Evolutionary conservation across 106 monocot species (phyloP).

Genomic region (Cymbidium sinense): DNA sequence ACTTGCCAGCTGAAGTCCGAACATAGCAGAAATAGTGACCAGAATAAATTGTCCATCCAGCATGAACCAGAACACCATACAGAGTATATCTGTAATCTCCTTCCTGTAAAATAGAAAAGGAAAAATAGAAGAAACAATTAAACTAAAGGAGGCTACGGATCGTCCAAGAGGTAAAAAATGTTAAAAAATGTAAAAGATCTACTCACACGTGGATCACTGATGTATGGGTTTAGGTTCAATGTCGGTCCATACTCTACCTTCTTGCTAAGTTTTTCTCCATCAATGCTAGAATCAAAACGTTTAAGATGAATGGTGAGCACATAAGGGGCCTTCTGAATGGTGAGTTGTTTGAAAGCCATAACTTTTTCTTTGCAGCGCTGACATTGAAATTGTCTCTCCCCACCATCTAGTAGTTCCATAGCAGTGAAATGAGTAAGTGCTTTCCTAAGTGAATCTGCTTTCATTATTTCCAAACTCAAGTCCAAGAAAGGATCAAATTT

Average conservation of each 20-base stretch:
- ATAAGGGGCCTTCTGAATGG: slow-evolving; percentile 80
- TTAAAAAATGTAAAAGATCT: not conserved
- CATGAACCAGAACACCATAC: slow-evolving; percentile 78
- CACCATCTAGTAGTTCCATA: slow-evolving; percentile 79
- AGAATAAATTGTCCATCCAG: slow-evolving; percentile 60
- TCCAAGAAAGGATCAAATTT: slow-evolving; percentile 95
- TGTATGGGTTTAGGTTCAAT: slow-evolving; percentile 80
- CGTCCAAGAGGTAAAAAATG: not conserved
- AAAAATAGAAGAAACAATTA: not conserved
- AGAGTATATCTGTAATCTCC: slow-evolving; percentile 53
- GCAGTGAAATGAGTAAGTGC: slow-evolving; percentile 79
- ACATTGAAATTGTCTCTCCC: slow-evolving; percentile 76
- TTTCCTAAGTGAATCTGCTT: slow-evolving; percentile 61
- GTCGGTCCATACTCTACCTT: slow-evolving; percentile 58
- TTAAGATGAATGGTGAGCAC: slow-evolving; percentile 96
- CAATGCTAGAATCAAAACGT: slow-evolving; percentile 57
- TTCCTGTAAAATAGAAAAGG: slow-evolving; percentile 20
- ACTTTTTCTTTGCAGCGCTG: slow-evolving; percentile 85
- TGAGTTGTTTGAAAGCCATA: slow-evolving; percentile 66
- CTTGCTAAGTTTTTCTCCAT: slow-evolving; percentile 82
- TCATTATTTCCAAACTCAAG: slow-evolving; percentile 80
- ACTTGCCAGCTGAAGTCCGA: slow-evolving; percentile 60
- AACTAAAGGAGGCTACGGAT: not conserved
- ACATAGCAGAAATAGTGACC: slow-evolving; percentile 81
- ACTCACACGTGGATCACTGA: slow-evolving; percentile 70